Evolutionary conservation across 1,284 basidiomycete species (phyloP), one percentile per base, ranked within the genome.

Genomic region (Porodaedalea pini): DNA sequence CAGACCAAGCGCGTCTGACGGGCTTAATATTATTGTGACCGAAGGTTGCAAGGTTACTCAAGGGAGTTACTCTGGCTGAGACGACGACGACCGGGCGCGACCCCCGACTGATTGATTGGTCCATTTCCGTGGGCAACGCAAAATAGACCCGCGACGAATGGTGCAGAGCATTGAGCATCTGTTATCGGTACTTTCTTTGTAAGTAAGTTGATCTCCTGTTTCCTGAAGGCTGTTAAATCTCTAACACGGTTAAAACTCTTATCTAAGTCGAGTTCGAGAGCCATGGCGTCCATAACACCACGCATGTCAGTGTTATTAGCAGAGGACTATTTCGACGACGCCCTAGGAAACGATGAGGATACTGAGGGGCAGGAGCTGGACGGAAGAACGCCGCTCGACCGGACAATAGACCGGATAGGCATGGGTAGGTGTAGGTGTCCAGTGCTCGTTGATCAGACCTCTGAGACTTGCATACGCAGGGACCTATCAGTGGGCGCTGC

Each of bases 371-470:
- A 66, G 19, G 66, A 69, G 10, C 65, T 72, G 51, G 86, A 88
- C 66, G 73, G 71, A 25, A 76, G 86, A 58, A 88, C 88, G 8
- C 85, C 86, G 62, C 75, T 94, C 37, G 91, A 93, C 72, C 86
- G 81, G 68, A 94, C 91, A 1, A 89, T 95, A 71, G 91, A 94
- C 68, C 81, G 83, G 41, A 90, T 95, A 65, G 92, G 93, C 31
- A 94, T 95, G 86, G 93, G 92, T 81, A 62, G 37, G 70, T 41
- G 65, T 70, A 3, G 13, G 13, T 32, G 27, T 27, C 19, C 15
- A 66, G 23, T n/a, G 19, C 23, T 10, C 13, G 15, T 36, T 37
- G 11, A 5, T 59, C 15, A 63, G 62, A 32, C 62, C 57, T 49
- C 49, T 56, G 53, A 56, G 23, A 19, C 52, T 64, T 34, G 7